Percentiles rank a stretch among this genome's conserved stretches.
These are phyloP conservation scores for Aspergillus kassunensis DNA, from an alignment of 495 filamentous ascomycete genomes.

Conservation along the genomic window DNA sequence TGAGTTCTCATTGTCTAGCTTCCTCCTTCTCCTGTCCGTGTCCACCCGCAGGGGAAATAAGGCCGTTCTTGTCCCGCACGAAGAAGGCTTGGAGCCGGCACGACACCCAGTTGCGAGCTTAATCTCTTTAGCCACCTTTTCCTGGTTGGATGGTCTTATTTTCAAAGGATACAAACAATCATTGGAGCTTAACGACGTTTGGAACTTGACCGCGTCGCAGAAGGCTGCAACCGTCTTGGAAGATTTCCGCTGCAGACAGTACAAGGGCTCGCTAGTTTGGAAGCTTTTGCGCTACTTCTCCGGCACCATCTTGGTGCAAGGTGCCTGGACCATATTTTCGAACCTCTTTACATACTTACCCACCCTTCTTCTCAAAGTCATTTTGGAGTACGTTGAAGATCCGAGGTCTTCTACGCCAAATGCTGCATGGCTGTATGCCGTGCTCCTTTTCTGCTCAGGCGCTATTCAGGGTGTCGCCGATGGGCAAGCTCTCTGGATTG, in stretches of 20 bases:
- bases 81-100: constrained; percentile 80
- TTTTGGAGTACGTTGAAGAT: constrained; percentile 88
- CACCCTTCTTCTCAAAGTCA: constrained; percentile 83
- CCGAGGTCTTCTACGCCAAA: constrained; percentile 74
- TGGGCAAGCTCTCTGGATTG: constrained; percentile 88
- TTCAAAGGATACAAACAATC: constrained; percentile 87
- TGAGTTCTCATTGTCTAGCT: constrained; percentile 68
- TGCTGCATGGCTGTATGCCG: constrained; percentile 94
- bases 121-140: constrained; percentile 81
- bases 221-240: constrained; percentile 75
- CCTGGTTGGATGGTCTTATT: constrained; percentile 87
- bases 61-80: constrained; percentile 77
- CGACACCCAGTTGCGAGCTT: constrained; percentile 81
- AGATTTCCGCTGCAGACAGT: constrained; percentile 81
- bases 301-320: constrained; percentile 70
- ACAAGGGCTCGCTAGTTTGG: constrained; percentile 73
- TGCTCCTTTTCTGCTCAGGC: constrained; percentile 78
- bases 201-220: constrained; percentile 86
- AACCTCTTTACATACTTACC: constrained; percentile 86
- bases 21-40: constrained; percentile 70
- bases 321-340: constrained; percentile 69
- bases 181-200: constrained; percentile 77
- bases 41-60: constrained; percentile 91
- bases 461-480: constrained; percentile 72
- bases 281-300: constrained; percentile 85